Evolutionary conservation across 441 rosid species (phyloP), one percentile per base, ranked within the genome.

Genomic region (Gossypium gossypioides): DNA sequence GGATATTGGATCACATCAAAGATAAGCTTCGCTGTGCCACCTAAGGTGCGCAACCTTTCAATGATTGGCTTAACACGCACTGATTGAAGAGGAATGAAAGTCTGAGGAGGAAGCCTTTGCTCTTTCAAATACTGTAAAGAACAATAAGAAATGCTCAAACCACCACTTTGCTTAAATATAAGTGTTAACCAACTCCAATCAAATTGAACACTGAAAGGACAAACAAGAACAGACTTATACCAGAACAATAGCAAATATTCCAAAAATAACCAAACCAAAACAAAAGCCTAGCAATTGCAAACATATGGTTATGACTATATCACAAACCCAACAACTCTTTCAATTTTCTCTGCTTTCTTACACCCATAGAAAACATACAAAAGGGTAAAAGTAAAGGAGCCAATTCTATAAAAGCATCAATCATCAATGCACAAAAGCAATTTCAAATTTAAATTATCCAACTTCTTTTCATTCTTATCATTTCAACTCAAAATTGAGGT

Each of bases 1-100:
- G 98, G 98, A 92, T 91, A 96, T 92, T 91, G 93, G 80, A 96
- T 96, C 74, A 93, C 94, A 82, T 96, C 99, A 83, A 82, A 96
- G 72, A 86, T 78, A 56, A 88, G 90, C 85, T 84, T 90, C 68
- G 98, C 91, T 62, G 96, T 84, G 69, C 98, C 96, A 56, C 91
- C 96, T 74, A 93, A 83, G 58, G 86, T 82, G 75, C 98, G 95
- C 77, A 93, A 77, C 85, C 93, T 85, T 84, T 96, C 99, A 70
- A 77, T 52, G 55, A 92, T 81, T 72, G 92, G 92, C 88, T 96
- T 96, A 71, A 93, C 95, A 73, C 98, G 98, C 75, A 93, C 91
- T 19, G 99, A 88, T 77, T 86, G 96, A 80, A 93, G 92, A 56
- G 99, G 99, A 75, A 93, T 90, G 85, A 96, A 96, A 72, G 98